Conservation (phyloP, 1,284 basidiomycete genomes). For the Takashimella tepidaria region DNA sequence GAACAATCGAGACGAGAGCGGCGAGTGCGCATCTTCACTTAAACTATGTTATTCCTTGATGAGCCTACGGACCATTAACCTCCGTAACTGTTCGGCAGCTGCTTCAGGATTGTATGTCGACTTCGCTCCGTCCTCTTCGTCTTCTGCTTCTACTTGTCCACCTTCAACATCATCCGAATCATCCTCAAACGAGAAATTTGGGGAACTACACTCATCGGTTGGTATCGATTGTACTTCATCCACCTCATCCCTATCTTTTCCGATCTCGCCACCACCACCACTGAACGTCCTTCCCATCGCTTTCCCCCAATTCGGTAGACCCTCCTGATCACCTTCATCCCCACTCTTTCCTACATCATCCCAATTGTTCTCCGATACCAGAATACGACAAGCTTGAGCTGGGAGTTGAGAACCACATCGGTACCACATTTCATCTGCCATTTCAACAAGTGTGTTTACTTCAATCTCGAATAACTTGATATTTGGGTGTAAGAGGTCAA, state of each 20-base stretch:
- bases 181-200: slow-evolving; percentile 15
- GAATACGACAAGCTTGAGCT: slow-evolving; percentile 29
- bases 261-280: slow-evolving; percentile 1
- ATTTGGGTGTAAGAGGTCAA: slow-evolving; percentile 18
- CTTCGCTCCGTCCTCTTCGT: not conserved
- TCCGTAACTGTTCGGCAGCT: slow-evolving; percentile 15
- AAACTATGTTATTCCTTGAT: no score
- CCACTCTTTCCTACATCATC: slow-evolving; percentile 18
- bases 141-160: slow-evolving; percentile 1
- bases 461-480: slow-evolving; percentile 31
- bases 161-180: slow-evolving; percentile 6
- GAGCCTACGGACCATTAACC: no score
- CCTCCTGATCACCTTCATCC: no score
- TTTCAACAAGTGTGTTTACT: slow-evolving; percentile 27
- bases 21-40: no score
- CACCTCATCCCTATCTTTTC: not conserved
- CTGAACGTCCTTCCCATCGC: not conserved
- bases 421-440: slow-evolving; percentile 28
- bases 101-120: slow-evolving; percentile 17
- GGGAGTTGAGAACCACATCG: slow-evolving; percentile 24
- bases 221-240: slow-evolving; percentile 5
- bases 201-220: slow-evolving; percentile 16
- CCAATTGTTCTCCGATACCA: slow-evolving; percentile 25
- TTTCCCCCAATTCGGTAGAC: no score
- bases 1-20: no score